Evolutionary conservation across 495 filamentous ascomycete genomes (phyloP), one percentile per base, ranked within the genome.

Genomic region (Mytilinidion resinicola): DNA sequence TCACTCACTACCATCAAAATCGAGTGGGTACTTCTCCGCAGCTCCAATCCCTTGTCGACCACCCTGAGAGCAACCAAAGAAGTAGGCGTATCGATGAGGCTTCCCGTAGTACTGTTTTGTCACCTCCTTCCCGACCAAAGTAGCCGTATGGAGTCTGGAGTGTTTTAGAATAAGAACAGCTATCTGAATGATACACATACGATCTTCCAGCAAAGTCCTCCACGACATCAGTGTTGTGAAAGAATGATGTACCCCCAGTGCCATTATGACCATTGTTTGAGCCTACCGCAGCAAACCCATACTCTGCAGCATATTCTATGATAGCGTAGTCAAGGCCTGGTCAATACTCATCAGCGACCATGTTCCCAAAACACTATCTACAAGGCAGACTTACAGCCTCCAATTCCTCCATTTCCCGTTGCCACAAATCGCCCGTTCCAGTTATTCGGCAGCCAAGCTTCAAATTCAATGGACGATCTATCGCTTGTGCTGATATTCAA

Each of bases 201-300:
- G 71, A 72, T 17, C 76, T 72, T 61, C 75, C 76, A 20, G 71
- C 72, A 49, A 73, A 76, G 57, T 85, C 77, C 25, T 72, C 57
- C 1, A 84, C 38, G 10, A 82, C 76, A 25, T 81, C 77, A 0
- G 74, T 65, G 44, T 80, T 75, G 1, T 76, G 65, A 37, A 73
- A 78, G 59, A 84, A 82, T 1, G 73, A 65, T 30, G 69, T 39
- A 8, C 78, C 80, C 1, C 72, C 70, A 2, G 75, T 78, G 19
- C 81, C 80, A 59, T 80, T 77, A 58, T 83, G 79, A 10, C 81
- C 79, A 41, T 81, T 81, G 60, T 83, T 84, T 9, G 78, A 72
- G 8, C 80, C 81, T 10, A 80, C 75, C 5, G 76, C 72, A 0
- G 81, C 77, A 53, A 85, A 85, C 0, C 80, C 80, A 43, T 78